Evolutionary conservation across 257 asterid genomes (phyloP), one percentile per base, ranked within the genome.

Genomic region (Solanum neorickii): DNA sequence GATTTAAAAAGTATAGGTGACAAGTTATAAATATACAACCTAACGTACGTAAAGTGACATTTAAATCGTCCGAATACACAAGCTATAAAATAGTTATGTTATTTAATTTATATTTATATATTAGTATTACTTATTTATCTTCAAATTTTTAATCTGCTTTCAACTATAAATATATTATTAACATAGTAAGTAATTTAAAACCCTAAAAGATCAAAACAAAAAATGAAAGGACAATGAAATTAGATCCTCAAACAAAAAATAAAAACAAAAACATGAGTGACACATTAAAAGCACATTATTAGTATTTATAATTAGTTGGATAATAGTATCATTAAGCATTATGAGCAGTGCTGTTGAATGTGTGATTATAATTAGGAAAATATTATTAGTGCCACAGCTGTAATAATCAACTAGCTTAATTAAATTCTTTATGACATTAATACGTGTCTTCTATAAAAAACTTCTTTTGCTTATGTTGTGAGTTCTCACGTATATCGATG

Each of bases 301-400:
- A 78, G 41, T 27, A 42, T 42, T 72, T 52, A 52, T 52, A 72
- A 42, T 76, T 78, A 78, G 41, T 25, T 78, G 66, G 84, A 46
- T 78, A 78, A 27, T 78, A 78, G 42, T 27, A 47, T 78, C 41
- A 78, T 47, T 27, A 46, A 80, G 68, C 68, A 80, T 47, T 80
- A 80, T 47, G 42, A 5, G 6, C 16, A 27, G 41, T 46, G 84
- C 25, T 27, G 41, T 27, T 78, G 15, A 46, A 27, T 78, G n/a
- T 62, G 68, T 27, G 66, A 42, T 46, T 47, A 80, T 47, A 80
- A 80, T 47, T 80, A 80, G 84, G 84, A 80, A 80, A 80, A 47
- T 80, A 27, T 47, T 29, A 80, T 78, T 46, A 78, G 39, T 46
- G 84, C 41, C 39, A 78, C 84, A 78, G 42, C 84, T 78, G 84